A percentile compares a stretch with the other conserved stretches of the same genome.
These are phyloP conservation scores for Sphaerobolus stellatus DNA, from an alignment of 1,284 basidiomycete genomes.

Conservation along the genomic window DNA sequence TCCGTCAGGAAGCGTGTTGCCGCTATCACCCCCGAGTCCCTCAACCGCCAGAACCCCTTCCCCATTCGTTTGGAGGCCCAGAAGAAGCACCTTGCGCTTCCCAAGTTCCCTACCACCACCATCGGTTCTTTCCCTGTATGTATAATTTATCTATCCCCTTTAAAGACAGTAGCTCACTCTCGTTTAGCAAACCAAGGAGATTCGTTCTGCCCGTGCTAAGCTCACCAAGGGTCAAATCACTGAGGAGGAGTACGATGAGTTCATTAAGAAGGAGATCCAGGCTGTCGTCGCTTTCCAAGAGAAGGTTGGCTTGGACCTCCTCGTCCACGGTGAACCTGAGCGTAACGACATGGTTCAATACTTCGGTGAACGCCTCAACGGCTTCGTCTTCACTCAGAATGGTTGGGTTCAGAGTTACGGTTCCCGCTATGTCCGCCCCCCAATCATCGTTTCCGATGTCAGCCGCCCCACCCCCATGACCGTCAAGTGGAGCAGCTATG, in stretches of 20 bases:
- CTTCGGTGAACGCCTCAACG: constrained; percentile 96
- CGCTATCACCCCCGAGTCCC: constrained; percentile 85
- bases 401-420: constrained; percentile 99
- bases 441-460: constrained; percentile 98
- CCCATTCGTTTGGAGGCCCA: constrained; percentile 86
- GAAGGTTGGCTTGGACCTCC: constrained; percentile 91
- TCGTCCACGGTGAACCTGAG: constrained; percentile 99
- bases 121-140: constrained; percentile 95
- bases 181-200: constrained; percentile 94
- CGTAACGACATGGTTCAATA: constrained; percentile 99
- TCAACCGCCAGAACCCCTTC: constrained; percentile 92
- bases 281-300: constrained; percentile 96
- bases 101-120: constrained; percentile 98
- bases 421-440: constrained; percentile 96
- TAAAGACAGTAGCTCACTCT: constrained; percentile 12
- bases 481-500: constrained; percentile 96
- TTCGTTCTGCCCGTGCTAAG: constrained; percentile 93
- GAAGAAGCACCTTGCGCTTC: constrained; percentile 86
- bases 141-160: constrained; percentile 16
- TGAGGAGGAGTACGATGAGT: constrained; percentile 89
- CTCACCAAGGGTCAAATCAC: constrained; percentile 92
- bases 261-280: constrained; percentile 99
- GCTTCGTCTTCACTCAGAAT: constrained; percentile 98
- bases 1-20: constrained; percentile 95
- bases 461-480: constrained; percentile 94